Conservation (phyloP, 805 yeast species). For the Lachancea mirantina region DNA sequence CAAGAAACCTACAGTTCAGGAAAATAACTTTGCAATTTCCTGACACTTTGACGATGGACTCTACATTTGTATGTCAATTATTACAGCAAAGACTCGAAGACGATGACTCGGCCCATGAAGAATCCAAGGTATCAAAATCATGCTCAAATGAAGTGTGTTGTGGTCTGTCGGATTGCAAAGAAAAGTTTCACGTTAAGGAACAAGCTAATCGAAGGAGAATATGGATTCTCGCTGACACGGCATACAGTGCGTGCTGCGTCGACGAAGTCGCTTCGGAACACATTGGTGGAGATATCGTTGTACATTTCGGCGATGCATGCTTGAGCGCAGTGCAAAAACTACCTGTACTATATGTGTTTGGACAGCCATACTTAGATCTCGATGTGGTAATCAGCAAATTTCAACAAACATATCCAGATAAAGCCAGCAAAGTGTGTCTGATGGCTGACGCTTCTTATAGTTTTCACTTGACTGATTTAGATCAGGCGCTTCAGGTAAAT, state of each 20-base stretch:
- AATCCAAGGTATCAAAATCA: too few relatives aligned
- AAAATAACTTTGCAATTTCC: slow-evolving; percentile 86
- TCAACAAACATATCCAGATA: slow-evolving; percentile 34
- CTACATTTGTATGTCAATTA: slow-evolving; percentile 58
- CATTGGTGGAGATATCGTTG: slow-evolving; percentile 72
- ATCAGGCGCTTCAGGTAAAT: slow-evolving; percentile 25
- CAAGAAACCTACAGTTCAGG: slow-evolving; percentile 32
- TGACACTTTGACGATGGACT: slow-evolving; percentile 68
- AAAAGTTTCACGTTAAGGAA: neutral
- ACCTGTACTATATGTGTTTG: slow-evolving; percentile 76
- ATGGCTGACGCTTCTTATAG: slow-evolving; percentile 75
- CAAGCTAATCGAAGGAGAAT: slow-evolving; percentile 35
- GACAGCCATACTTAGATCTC: slow-evolving; percentile 51
- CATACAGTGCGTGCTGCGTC: slow-evolving; percentile 91
- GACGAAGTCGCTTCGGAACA: slow-evolving; percentile 97
- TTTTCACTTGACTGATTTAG: slow-evolving; percentile 36
- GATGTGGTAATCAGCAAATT: slow-evolving; percentile 36
- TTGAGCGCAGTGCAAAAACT: slow-evolving; percentile 66
- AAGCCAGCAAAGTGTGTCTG: slow-evolving; percentile 42
- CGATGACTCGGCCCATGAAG: neutral
- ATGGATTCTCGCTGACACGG: slow-evolving; percentile 91
- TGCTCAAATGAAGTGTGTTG: too few relatives aligned
- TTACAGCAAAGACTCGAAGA: slow-evolving; percentile 37
- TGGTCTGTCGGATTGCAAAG: slow-evolving; percentile 1
- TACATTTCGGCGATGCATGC: slow-evolving; percentile 95